These are phyloP conservation scores for Capsicum chinense DNA, from an alignment of 257 asterid genomes.

Conservation along the genomic window DNA sequence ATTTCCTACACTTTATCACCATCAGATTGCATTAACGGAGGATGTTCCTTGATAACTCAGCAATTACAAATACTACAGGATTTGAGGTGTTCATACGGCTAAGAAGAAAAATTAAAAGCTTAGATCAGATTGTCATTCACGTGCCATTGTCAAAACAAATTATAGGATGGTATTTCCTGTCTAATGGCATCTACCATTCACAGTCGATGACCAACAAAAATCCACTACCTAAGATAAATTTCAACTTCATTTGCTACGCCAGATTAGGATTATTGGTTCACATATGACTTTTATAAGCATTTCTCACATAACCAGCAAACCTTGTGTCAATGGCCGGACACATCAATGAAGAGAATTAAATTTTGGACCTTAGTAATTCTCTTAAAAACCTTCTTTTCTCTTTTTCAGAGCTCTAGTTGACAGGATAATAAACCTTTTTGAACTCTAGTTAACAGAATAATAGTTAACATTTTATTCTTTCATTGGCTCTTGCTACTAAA, in stretches of 20 bases:
- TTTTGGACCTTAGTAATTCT: background rate
- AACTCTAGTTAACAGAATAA: too few species aligned
- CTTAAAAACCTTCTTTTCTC: background rate
- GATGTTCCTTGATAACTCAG: conserved; percentile 54
- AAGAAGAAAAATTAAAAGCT: background rate
- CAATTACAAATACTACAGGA: conserved; percentile 63
- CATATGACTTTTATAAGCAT: background rate
- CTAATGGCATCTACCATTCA: background rate
- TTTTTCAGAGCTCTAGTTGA: background rate
- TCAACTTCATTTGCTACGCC: too few species aligned
- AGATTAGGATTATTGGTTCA: background rate
- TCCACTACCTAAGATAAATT: too few species aligned
- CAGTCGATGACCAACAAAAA: background rate
- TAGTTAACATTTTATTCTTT: too few species aligned
- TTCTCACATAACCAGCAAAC: background rate
- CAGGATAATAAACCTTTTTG: too few species aligned
- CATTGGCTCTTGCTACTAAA: background rate
- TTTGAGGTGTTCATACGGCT: too few species aligned
- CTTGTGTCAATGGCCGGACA: too few species aligned
- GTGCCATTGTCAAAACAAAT: background rate
- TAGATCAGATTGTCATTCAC: background rate
- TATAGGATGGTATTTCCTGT: too few species aligned
- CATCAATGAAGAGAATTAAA: background rate
- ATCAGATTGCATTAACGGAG: conserved; percentile 15
- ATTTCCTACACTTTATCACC: conserved; percentile 71